phyloP scores from a whole-genome alignment of 1,284 basidiomycete genomes.

The Ceratobasidium sp. region DNA sequence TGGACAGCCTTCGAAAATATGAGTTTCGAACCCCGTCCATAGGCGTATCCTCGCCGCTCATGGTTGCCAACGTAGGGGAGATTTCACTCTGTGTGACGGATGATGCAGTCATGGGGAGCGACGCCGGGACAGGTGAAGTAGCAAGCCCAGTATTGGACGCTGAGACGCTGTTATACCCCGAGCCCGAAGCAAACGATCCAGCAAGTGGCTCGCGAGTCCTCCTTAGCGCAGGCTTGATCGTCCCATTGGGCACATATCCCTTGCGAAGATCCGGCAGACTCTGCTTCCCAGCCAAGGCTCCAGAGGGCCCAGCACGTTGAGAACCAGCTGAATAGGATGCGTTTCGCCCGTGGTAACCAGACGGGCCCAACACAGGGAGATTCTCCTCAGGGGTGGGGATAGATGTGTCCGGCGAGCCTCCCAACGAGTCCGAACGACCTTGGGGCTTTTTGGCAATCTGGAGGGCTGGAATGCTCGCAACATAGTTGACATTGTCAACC shows the following conservation, averaged over 20 bases:
- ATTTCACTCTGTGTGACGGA: conserved; percentile 23
- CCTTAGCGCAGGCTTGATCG: conserved; percentile 28
- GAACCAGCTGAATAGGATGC: conserved; percentile 61
- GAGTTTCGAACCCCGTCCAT: conserved; percentile 85
- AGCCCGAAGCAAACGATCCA: conserved; percentile 57
- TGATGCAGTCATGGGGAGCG: background rate
- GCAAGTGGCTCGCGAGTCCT: conserved; percentile 52
- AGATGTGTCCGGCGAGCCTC: conserved; percentile 61
- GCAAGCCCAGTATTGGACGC: background rate
- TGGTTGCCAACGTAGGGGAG: conserved; percentile 18
- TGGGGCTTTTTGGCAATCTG: conserved; percentile 24
- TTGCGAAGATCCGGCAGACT: conserved; percentile 86
- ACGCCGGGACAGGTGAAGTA: conserved; percentile 13
- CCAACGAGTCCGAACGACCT: conserved; percentile 19
- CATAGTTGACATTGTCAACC: conserved; percentile 39
- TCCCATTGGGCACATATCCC: conserved; percentile 50
- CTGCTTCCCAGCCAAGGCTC: conserved; percentile 68
- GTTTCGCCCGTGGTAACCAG: conserved; percentile 61
- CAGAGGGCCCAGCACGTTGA: conserved; percentile 51
- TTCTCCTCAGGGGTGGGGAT: conserved; percentile 66
- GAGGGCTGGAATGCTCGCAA: conserved; percentile 6
- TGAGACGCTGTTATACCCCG: conserved; percentile 54
- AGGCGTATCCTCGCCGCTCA: conserved; percentile 54
- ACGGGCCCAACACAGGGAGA: conserved; percentile 50
- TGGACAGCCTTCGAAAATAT: conserved; percentile 87